Percentiles rank a stretch among this genome's conserved stretches.
These are phyloP conservation scores for Gossypium davidsonii DNA, from an alignment of 441 rosid species.

Conservation along the genomic window DNA sequence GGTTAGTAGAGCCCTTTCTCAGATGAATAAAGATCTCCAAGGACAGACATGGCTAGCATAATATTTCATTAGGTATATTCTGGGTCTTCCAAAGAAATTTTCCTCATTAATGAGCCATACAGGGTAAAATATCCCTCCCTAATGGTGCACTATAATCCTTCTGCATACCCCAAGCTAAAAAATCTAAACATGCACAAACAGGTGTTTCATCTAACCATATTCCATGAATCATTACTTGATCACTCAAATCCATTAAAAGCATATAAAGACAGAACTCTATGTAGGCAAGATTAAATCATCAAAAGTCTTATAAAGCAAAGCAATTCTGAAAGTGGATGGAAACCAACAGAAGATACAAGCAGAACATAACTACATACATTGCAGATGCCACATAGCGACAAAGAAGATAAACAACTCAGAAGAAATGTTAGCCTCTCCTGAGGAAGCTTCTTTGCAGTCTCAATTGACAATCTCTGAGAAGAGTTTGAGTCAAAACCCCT, in stretches of 20 bases:
- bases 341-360: constrained; percentile 8
- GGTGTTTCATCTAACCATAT: background rate
- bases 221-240: background rate
- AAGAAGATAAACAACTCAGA: constrained; percentile 52
- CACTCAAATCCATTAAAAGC: background rate
- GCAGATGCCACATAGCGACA: constrained; percentile 81
- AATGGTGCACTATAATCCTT: background rate
- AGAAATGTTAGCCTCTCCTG: constrained; percentile 38
- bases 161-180: background rate
- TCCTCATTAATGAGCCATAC: background rate
- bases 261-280: background rate
- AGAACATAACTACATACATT: constrained; percentile 43
- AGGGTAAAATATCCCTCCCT: background rate
- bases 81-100: background rate
- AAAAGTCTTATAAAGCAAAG: background rate
- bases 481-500: constrained; percentile 55
- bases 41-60: background rate
- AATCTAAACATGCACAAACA: background rate
- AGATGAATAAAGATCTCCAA: background rate
- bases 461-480: constrained; percentile 45
- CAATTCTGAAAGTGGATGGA: background rate
- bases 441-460: constrained; percentile 55
- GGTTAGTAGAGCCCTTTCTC: background rate
- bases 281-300: background rate
- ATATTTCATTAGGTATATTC: background rate